A percentile compares a stretch with the other conserved stretches of the same genome.
Conservation (phyloP, 2,329 filamentous ascomycete species). For the Metarhizium anisopliae region DNA sequence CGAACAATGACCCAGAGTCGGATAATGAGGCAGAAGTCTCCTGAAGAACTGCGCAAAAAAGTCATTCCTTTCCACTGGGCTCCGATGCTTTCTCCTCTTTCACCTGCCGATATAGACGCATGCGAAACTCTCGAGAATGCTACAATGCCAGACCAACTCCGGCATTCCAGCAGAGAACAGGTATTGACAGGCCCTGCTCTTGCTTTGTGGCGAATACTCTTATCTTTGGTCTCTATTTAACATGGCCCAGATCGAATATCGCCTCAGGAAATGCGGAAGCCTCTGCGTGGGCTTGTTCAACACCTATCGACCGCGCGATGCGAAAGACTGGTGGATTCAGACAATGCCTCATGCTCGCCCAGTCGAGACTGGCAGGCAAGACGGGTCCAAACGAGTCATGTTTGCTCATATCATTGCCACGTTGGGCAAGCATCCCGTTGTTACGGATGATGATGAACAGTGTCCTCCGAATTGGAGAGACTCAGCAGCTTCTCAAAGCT, state of each 20-base stretch:
- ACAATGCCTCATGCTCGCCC: slow-evolving; percentile 41
- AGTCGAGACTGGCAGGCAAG: slow-evolving; percentile 40
- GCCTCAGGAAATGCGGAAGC: slow-evolving; percentile 33
- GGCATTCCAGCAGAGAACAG: slow-evolving; percentile 43
- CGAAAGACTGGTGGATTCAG: slow-evolving; percentile 37
- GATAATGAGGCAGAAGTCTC: slow-evolving; percentile 6
- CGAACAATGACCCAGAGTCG: slow-evolving; percentile 2
- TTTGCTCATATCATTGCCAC: slow-evolving; percentile 74
- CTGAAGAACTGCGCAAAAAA: slow-evolving; percentile 17
- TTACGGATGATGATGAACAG: slow-evolving; percentile 56
- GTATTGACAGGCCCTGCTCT: slow-evolving; percentile 23
- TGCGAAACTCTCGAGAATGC: slow-evolving; percentile 25
- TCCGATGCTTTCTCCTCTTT: slow-evolving; percentile 60
- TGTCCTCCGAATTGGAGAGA: slow-evolving; percentile 59
- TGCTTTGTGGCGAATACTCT: neutral
- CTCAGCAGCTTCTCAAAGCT: slow-evolving; percentile 32
- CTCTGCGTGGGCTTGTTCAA: slow-evolving; percentile 76
- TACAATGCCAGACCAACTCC: slow-evolving; percentile 43
- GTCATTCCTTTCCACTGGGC: slow-evolving; percentile 48
- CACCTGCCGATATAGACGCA: slow-evolving; percentile 53
- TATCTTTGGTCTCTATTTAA: slow-evolving; percentile 2
- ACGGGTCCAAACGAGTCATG: slow-evolving; percentile 42
- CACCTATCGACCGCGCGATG: slow-evolving; percentile 41
- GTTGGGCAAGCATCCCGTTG: slow-evolving; percentile 50
- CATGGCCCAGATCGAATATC: slow-evolving; percentile 16